Conservation (phyloP, 306 rosid genomes). For the Cucumis melo region DNA sequence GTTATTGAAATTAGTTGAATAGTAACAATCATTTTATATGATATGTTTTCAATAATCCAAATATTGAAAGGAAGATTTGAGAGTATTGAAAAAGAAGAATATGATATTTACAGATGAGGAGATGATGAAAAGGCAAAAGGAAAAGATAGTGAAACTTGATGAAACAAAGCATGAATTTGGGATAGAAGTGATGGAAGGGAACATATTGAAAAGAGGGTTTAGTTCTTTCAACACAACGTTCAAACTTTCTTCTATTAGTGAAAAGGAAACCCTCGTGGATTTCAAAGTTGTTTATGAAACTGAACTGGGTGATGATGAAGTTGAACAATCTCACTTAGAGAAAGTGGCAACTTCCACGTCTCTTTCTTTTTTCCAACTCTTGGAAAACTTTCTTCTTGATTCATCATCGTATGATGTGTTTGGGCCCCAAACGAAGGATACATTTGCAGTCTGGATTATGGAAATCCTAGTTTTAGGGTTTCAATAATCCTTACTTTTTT, state of each 20-base stretch:
- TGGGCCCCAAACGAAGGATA: too few relatives aligned
- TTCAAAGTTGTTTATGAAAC: slow-evolving; percentile 36
- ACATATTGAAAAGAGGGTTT: slow-evolving; percentile 33
- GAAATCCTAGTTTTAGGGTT: too few relatives aligned
- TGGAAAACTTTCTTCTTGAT: slow-evolving; percentile 23
- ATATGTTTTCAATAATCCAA: too few relatives aligned
- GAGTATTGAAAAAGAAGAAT: not conserved
- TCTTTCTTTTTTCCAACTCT: slow-evolving; percentile 19
- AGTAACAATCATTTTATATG: too few relatives aligned
- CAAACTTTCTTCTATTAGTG: slow-evolving; percentile 20
- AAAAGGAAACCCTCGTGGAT: slow-evolving; percentile 28
- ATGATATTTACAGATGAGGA: slow-evolving; percentile 7
- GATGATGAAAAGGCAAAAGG: slow-evolving; percentile 25
- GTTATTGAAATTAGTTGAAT: too few relatives aligned
- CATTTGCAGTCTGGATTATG: too few relatives aligned
- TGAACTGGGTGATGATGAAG: slow-evolving; percentile 11
- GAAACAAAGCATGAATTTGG: slow-evolving; percentile 29
- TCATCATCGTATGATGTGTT: not conserved
- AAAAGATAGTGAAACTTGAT: slow-evolving; percentile 44
- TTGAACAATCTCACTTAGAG: slow-evolving; percentile 1
- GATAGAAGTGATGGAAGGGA: slow-evolving; percentile 47
- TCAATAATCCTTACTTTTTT: too few relatives aligned
- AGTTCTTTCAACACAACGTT: slow-evolving; percentile 39
- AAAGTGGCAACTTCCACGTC: slow-evolving; percentile 18
- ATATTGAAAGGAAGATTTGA: too few relatives aligned